Percentiles rank a stretch among this genome's conserved stretches.
These are phyloP conservation scores for Sutorius eximius DNA, from an alignment of 1,284 basidiomycete species.

Conservation along the genomic window DNA sequence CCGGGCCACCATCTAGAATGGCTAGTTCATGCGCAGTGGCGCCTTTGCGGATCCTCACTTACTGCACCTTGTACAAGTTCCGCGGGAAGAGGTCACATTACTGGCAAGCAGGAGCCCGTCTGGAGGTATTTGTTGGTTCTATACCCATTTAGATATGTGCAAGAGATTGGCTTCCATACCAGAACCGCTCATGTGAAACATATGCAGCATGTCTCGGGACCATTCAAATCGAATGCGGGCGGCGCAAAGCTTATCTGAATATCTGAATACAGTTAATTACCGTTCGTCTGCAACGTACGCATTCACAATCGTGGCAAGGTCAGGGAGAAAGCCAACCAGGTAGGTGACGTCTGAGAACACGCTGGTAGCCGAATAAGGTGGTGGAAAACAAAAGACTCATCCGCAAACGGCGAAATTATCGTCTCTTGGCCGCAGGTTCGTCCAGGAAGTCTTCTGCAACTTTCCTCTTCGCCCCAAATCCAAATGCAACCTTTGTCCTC, in stretches of 20 bases:
- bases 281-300: not conserved
- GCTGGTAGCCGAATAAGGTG: not conserved
- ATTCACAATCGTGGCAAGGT: not conserved
- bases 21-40: too few species aligned
- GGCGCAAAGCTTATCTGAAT: not conserved
- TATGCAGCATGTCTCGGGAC: not conserved
- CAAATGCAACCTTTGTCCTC: constrained; percentile 71
- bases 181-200: not conserved
- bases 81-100: too few species aligned
- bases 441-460: constrained; percentile 59
- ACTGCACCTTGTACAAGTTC: too few species aligned
- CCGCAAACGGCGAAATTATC: constrained; percentile 22
- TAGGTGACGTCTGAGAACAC: not conserved
- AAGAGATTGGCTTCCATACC: not conserved
- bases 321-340: not conserved
- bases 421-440: constrained; percentile 47
- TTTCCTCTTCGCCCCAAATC: constrained; percentile 75
- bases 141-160: not conserved
- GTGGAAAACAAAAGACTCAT: not conserved
- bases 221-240: not conserved
- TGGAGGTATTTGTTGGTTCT: not conserved
- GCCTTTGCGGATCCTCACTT: too few species aligned
- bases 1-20: too few species aligned
- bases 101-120: too few species aligned
- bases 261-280: not conserved